These are phyloP conservation scores for Coemansia sp. DNA, from an alignment of 192 early-diverging fungal genomes.

Conservation along the genomic window DNA sequence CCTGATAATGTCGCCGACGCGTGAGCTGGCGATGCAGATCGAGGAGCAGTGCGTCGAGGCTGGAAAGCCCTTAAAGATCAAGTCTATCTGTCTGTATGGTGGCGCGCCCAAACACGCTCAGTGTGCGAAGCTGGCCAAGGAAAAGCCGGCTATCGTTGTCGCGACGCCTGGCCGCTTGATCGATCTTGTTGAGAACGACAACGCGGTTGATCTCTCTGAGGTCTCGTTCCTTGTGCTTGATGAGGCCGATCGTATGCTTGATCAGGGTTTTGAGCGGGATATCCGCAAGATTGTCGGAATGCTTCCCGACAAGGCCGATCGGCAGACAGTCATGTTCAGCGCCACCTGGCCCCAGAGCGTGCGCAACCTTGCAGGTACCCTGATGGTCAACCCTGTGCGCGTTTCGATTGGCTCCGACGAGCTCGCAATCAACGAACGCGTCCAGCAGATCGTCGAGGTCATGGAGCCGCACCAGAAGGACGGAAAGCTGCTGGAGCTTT, in stretches of 20 bases:
- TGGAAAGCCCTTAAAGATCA: conserved; percentile 63
- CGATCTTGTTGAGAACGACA: conserved; percentile 81
- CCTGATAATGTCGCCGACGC: conserved; percentile 90
- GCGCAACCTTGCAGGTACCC: conserved; percentile 79
- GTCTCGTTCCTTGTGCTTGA: conserved; percentile 91
- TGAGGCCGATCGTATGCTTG: conserved; percentile 98
- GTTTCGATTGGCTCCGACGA: conserved; percentile 88
- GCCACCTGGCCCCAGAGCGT: conserved; percentile 94
- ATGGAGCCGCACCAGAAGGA: conserved; percentile 77
- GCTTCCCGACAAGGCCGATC: conserved; percentile 61
- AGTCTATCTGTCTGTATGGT: conserved; percentile 82
- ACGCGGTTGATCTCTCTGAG: conserved; percentile 69
- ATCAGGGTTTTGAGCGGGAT: conserved; percentile 88
- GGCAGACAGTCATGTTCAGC: conserved; percentile 94
- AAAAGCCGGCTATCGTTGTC: conserved; percentile 64
- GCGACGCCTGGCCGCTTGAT: conserved; percentile 96
- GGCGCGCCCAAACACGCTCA: conserved; percentile 76
- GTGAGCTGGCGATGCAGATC: conserved; percentile 94
- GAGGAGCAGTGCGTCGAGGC: conserved; percentile 81
- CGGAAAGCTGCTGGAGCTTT: conserved; percentile 65
- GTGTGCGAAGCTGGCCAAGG: conserved; percentile 12
- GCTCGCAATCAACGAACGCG: conserved; percentile 78
- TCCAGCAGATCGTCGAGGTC: conserved; percentile 90
- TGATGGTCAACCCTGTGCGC: conserved; percentile 72
- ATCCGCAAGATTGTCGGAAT: conserved; percentile 83